A percentile compares a stretch with the other conserved stretches of the same genome.
These are phyloP conservation scores for Podaxis sp. DNA, from an alignment of 768 basidiomycete genomes.

Conservation along the genomic window DNA sequence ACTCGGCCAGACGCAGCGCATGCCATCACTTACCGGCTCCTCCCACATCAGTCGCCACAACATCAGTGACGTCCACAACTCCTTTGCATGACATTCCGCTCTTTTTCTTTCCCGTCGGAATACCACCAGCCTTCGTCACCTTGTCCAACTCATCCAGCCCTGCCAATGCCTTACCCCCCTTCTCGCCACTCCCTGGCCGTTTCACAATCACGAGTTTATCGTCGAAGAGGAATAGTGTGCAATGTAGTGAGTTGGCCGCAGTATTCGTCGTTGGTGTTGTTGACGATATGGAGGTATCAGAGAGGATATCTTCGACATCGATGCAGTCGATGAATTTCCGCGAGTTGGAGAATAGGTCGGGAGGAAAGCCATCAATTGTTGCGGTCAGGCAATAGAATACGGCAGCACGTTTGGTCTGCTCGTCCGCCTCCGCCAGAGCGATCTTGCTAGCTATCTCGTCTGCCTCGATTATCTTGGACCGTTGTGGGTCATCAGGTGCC, in stretches of 20 bases:
- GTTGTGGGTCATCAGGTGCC: slow-evolving; percentile 73
- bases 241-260: slow-evolving; percentile 59
- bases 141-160: slow-evolving; percentile 82
- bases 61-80: slow-evolving; percentile 79
- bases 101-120: slow-evolving; percentile 69
- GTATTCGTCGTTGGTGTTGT: slow-evolving; percentile 38
- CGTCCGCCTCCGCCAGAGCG: slow-evolving; percentile 88
- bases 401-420: slow-evolving; percentile 85
- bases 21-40: slow-evolving; percentile 61
- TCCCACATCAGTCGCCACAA: slow-evolving; percentile 83
- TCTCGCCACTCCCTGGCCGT: slow-evolving; percentile 75
- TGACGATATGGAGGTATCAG: slow-evolving; percentile 49
- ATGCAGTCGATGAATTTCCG: slow-evolving; percentile 89
- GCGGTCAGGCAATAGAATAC: slow-evolving; percentile 84
- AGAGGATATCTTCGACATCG: slow-evolving; percentile 82
- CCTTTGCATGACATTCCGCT: slow-evolving; percentile 83
- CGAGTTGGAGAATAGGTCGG: slow-evolving; percentile 84
- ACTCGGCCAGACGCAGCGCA: not conserved
- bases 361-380: slow-evolving; percentile 89
- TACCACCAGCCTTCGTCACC: slow-evolving; percentile 58
- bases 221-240: slow-evolving; percentile 90
- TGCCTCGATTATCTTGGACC: slow-evolving; percentile 77
- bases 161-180: slow-evolving; percentile 63
- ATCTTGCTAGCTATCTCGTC: slow-evolving; percentile 88
- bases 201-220: slow-evolving; percentile 93